Base-by-base conservation (phyloP, 164 flowering plant genomes). In the Kingdonia uniflora region DNA sequence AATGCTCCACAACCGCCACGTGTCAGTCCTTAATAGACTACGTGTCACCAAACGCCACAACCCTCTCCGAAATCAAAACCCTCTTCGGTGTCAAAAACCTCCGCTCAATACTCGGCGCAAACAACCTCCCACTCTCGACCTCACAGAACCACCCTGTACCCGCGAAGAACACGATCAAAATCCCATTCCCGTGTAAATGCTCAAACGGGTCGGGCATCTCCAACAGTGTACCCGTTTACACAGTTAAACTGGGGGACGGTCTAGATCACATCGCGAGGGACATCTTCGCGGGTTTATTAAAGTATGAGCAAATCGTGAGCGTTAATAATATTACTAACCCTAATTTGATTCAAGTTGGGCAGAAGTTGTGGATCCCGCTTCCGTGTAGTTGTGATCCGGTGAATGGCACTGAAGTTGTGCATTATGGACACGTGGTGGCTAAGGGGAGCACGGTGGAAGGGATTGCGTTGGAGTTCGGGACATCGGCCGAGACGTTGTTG, bases 311-410 rank as follows among this genome's bases (percentile, higher is more conserved):
- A 22, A 87, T 91, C 58, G 70, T 50, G 41, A 55, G 35, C 2
- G 81, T 42, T 14, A 91, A 83, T 54, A 49, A 47, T 10, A 76
- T 87, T 15, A 0, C 54, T 4, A 5, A 83, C 48, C 43, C 61
- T 6, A 15, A 63, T 52, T 0, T 11, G 48, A 87, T 87, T 19
- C 0, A 1, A 1, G 26, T 59, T 4, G 83, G 80, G 40, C 82
- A 73, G 64, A 6, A 51, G 61, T 66, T 87, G 56, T 42, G 65
- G 74, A 84, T 87, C 33, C 95, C 95, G 22, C 66, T 87, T 45
- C 95, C 95, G 0, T 84, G 95, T 51, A 81, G 89, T 76, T 87
- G 95, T 61, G 91, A 87, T 39, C 61, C 63, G 0, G 87, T 82
- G 65, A 63, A 68, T 11, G 81, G 77, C 1, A 8, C 17, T 19